These are phyloP conservation scores for Mayamaea pseudoterrestris DNA, from an alignment of 108 stramenopile genomes.

Conservation along the genomic window DNA sequence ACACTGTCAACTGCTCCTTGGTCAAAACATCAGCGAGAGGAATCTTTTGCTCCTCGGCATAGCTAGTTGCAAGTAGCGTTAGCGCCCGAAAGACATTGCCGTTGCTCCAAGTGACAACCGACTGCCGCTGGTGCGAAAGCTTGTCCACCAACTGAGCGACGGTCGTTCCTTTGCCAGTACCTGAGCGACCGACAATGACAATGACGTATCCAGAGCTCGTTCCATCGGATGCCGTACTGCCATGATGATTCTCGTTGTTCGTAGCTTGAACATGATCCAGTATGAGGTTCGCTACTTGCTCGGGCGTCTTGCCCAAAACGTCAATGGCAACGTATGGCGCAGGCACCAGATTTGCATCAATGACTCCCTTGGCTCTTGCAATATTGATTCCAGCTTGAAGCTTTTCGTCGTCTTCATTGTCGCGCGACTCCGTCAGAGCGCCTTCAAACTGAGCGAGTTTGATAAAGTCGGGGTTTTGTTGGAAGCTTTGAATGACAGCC, in stretches of 20 bases:
- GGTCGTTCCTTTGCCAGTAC: constrained; percentile 85
- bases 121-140: constrained; percentile 33
- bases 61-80: constrained; percentile 70
- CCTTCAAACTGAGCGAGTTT: constrained; percentile 41
- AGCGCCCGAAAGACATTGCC: constrained; percentile 81
- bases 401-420: constrained; percentile 66
- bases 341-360: constrained; percentile 62
- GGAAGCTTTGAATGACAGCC: constrained; percentile 52
- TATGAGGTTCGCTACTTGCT: constrained; percentile 57
- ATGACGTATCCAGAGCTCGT: constrained; percentile 46
- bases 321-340: constrained; percentile 67
- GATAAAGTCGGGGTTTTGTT: constrained; percentile 15
- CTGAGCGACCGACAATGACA: constrained; percentile 69
- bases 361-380: constrained; percentile 72
- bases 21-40: constrained; percentile 59
- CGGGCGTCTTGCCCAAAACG: constrained; percentile 75
- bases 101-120: constrained; percentile 78
- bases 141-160: constrained; percentile 51
- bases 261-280: constrained; percentile 22
- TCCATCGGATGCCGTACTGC: not conserved
- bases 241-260: too few species aligned
- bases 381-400: constrained; percentile 64
- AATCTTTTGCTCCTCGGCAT: constrained; percentile 54
- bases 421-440: constrained; percentile 43
- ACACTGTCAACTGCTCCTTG: constrained; percentile 56